Conservation (phyloP, 148 eudicot species). For the Linanthus parryae region DNA sequence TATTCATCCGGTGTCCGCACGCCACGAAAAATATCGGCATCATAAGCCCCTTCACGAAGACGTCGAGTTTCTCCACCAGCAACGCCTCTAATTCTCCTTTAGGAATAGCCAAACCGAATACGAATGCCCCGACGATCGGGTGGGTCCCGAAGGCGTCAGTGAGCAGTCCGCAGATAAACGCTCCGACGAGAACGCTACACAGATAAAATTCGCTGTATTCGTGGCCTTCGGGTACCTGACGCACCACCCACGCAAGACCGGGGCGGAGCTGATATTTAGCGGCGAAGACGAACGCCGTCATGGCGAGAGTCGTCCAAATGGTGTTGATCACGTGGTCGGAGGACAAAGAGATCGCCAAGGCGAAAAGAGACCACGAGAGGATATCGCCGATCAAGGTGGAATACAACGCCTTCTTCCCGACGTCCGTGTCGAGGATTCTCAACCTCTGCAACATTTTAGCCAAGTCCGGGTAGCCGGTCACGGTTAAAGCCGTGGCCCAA, state of each 20-base stretch:
- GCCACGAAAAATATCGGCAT: slow-evolving; percentile 15
- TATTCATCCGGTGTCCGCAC: slow-evolving; percentile 11
- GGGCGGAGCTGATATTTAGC: too few species aligned
- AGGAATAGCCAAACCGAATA: slow-evolving; percentile 19
- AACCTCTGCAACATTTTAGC: slow-evolving; percentile 11
- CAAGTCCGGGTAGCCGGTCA: slow-evolving; percentile 13
- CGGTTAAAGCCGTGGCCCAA: slow-evolving; percentile 20
- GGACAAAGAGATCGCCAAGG: not conserved
- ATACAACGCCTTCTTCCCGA: slow-evolving; percentile 17
- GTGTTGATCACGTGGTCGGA: too few species aligned
- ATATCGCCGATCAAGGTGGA: slow-evolving; percentile 8
- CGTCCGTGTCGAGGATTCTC: slow-evolving; percentile 17
- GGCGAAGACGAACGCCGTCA: too few species aligned
- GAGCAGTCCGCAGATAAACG: slow-evolving; percentile 14
- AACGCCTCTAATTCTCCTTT: slow-evolving; percentile 12
- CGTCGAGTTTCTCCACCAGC: slow-evolving; percentile 10
- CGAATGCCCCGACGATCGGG: slow-evolving; percentile 20
- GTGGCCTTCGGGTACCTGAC: too few species aligned
- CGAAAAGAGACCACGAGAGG: slow-evolving; percentile 14
- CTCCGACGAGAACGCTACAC: slow-evolving; percentile 12
- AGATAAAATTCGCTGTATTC: too few species aligned
- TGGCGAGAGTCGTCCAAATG: too few species aligned
- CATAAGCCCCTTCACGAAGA: slow-evolving; percentile 14
- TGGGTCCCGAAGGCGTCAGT: slow-evolving; percentile 14
- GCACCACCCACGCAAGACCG: too few species aligned